Percentiles rank a stretch among this genome's conserved stretches.
Conservation (phyloP, 306 rosid species). For the Medicago truncatula region MtrunA17r5.0-ANR NC_053048.1:39814501-39815000, state of each 20-base stretch:
- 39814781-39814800: conserved; percentile 17
- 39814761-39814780: conserved; percentile 1
- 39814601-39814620: conserved; percentile 61
- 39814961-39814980: conserved; percentile 22
- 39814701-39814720: conserved; percentile 29
- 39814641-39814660: background rate
- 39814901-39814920: conserved; percentile 20
- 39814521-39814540: conserved; percentile 72
- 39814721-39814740: conserved; percentile 23
- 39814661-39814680: conserved; percentile 28
- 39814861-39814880: background rate
- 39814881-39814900: conserved; percentile 23
- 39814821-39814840: background rate
- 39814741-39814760: background rate
- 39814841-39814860: background rate
- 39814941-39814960: conserved; percentile 13
- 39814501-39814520: conserved; percentile 79
- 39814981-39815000: conserved; percentile 14
- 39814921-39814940: conserved; percentile 16
- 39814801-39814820: background rate
- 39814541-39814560: conserved; percentile 65
- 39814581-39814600: conserved; percentile 77
- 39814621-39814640: conserved; percentile 62
- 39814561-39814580: conserved; percentile 79
- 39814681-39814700: conserved; percentile 3